Base-by-base conservation (phyloP, 352 stramenopile genomes). In the Saprolegnia diclina region DNA sequence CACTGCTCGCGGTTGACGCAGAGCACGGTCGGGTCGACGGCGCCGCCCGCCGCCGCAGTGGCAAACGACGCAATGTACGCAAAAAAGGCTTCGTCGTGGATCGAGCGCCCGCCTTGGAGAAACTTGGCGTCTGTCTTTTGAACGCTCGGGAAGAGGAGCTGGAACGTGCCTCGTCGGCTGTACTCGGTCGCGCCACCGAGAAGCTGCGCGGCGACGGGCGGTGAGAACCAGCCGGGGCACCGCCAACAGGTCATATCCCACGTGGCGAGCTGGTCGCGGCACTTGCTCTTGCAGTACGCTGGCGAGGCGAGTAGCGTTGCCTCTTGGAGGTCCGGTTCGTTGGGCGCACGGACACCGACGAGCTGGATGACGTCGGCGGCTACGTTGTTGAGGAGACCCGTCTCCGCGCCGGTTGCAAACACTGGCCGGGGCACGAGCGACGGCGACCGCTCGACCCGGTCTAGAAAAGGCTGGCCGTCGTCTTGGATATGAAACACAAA, bases 401-500 rank as follows among this genome's bases (percentile, higher is more conserved):
- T 82, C 38, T 94, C 86, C 5, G 82, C 85, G 52, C 76, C 82
- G 54, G 91, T 75, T 0, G 78, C 67, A 29, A 83, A 85, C 63
- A 77, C 67, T 14, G 75, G 72, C 0, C 77, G 74, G 13, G 74
- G 65, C 13, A n/a, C 13, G 48, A 92, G 79, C 21, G 79, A 88
- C 46, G 86, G 86, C 55, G 90, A 87, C 24, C 80, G 81, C 57
- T 85, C 71, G 14, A 90, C 73, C 44, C 97, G 88, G 64, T 97
- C 92, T 26, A 99, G 82, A 82, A 89, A 98, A 19, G 96, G 94
- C 69, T 97, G 97, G 16, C 96, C 81, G 35, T 75, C 77, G 72
- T 91, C 79, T 67, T 99, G 94, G 22, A 99, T 75, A 76, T 98
- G 94, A 50, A 99, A 92, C 66, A 99, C 94, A 70, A 98, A 91